Evolutionary conservation across 768 basidiomycete genomes (phyloP).

Genomic region (Pseudohyphozyma bogoriensis): DNA sequence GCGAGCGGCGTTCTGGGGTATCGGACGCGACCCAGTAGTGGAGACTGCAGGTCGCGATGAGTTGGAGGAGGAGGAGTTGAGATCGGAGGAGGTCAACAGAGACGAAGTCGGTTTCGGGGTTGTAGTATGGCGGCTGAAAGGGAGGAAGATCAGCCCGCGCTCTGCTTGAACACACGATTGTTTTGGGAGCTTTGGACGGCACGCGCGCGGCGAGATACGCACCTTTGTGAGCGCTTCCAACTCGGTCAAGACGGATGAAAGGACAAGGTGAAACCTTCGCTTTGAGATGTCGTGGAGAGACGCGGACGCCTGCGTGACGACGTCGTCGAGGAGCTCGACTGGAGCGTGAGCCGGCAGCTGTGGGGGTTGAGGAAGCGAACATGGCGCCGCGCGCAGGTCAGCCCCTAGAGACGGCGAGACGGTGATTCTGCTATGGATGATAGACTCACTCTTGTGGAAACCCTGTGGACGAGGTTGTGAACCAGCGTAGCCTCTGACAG

Average conservation of each 20-base stretch:
- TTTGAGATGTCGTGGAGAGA: neutral
- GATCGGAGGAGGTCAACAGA: slow-evolving; percentile 4
- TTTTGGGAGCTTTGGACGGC: too few species aligned
- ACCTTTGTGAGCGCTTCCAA: neutral
- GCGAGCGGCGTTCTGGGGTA: neutral
- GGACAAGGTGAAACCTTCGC: neutral
- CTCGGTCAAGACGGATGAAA: neutral
- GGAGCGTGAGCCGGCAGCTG: neutral
- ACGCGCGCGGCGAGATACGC: too few species aligned
- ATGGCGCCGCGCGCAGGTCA: neutral
- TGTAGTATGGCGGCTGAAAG: neutral
- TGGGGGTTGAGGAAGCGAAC: neutral
- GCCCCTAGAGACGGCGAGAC: too few species aligned
- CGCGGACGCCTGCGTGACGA: neutral
- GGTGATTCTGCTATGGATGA: neutral
- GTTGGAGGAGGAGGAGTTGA: slow-evolving; percentile 1
- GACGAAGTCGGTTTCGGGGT: slow-evolving; percentile 2
- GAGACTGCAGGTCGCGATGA: neutral
- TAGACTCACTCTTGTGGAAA: neutral
- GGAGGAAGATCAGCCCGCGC: too few species aligned
- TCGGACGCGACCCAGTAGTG: neutral
- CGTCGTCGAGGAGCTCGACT: neutral
- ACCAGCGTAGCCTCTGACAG: neutral
- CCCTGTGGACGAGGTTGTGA: neutral
- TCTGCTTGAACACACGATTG: too few species aligned